Evolutionary conservation across 2,329 filamentous ascomycete genomes (phyloP).

Genomic region (Alternaria viburni): DNA sequence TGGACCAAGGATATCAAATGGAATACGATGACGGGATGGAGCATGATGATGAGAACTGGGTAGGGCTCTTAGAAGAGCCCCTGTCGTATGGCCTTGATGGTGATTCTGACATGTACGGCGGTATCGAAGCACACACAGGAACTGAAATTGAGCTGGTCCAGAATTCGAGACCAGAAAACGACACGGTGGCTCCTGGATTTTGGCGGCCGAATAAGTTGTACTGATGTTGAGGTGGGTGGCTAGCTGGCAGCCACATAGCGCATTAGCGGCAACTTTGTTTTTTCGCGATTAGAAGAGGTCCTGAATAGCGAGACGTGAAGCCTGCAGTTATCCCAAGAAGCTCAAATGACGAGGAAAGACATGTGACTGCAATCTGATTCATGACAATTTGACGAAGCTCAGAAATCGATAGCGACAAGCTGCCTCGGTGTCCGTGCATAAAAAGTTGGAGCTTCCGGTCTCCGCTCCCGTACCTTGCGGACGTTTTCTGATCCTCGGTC

Average conservation of each 20-base stretch:
- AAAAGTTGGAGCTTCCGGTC: constrained; percentile 5
- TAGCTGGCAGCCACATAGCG: background rate
- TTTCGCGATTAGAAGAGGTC: background rate
- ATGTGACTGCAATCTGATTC: background rate
- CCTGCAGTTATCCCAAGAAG: background rate
- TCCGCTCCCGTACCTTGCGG: constrained; percentile 5
- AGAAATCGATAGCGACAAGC: background rate
- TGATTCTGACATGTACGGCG: background rate
- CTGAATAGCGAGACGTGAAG: background rate
- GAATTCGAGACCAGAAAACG: constrained; percentile 2
- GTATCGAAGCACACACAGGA: background rate
- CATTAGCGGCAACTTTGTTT: background rate
- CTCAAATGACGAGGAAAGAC: background rate
- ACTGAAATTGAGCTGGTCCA: constrained; percentile 3
- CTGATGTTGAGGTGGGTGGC: constrained; percentile 31
- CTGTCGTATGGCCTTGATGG: background rate
- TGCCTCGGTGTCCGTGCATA: constrained; percentile 17
- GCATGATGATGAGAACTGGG: background rate
- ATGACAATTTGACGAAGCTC: background rate
- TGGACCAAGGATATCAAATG: background rate
- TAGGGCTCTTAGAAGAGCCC: background rate
- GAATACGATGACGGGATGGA: background rate
- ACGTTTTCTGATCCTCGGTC: constrained; percentile 35
- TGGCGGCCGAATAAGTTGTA: constrained; percentile 56
- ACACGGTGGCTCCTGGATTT: constrained; percentile 42